Evolutionary conservation across 306 rosid genomes (phyloP), one percentile per base, ranked within the genome.

Genomic region (Begonia masoniana): DNA sequence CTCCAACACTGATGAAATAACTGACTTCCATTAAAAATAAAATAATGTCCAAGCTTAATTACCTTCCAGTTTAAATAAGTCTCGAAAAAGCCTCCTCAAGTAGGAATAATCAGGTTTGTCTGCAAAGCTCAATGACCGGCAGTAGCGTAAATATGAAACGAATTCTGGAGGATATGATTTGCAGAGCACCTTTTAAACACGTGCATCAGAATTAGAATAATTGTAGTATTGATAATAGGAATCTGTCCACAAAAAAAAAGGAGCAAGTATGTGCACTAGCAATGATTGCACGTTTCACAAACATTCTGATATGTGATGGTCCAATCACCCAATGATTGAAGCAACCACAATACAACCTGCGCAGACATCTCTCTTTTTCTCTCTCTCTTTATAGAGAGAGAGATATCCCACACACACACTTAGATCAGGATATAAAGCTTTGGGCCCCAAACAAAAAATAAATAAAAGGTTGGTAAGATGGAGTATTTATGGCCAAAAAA

Each of bases 41-140:
- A 45, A 45, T 10, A 11, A 45, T 45, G 49, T 45, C 14, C 6
- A 41, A 51, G 58, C 55, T 56, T 9, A 43, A 10, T 49, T 65
- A 78, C 99, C 99, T 92, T 87, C 96, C 65, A 95, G 82, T 65
- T 81, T 87, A 76, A 92, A 92, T 17, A 92, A 81, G 62, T 92
- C 99, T 31, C 93, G 80, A 55, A 87, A 86, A 59, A 92, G 96
- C 69, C 99, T 87, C 85, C 86, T 92, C 39, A 92, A 66, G 62
- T 92, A 92, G 10, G 99, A 87, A 76, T 87, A 92, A 78, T 92
- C 99, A 50, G 99, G 99, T 69, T 92, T 92, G 82, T 92, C 99
- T 62, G 83, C 99, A 68, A 92, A 92, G 69, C 87, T 84, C 79
- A 92, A 68, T 12, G 99, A 72, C 15, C 96, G 94, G 64, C 99